phyloP scores from a whole-genome alignment of 2,329 filamentous ascomycete genomes.

The Diaporthe vaccinii region DNA sequence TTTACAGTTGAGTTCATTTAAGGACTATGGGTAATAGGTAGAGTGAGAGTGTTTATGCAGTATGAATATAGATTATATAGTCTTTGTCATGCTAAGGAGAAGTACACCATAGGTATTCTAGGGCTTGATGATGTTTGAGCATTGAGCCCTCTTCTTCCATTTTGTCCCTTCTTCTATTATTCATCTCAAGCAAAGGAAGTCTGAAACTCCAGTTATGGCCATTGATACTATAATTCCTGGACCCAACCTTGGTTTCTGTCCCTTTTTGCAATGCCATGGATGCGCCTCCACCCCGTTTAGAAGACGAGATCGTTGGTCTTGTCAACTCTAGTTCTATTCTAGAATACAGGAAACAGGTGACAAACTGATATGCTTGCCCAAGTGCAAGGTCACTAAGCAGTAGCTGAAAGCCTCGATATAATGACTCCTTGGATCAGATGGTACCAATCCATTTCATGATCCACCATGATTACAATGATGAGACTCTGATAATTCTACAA shows the following conservation, averaged over 20 bases:
- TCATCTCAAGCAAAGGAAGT: not conserved
- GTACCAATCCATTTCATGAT: not conserved
- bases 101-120: not conserved
- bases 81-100: not conserved
- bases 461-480: not conserved
- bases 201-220: not conserved
- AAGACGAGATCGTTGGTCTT: not conserved
- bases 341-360: not conserved
- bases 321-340: not conserved
- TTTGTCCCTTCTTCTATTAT: not conserved
- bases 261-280: not conserved
- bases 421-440: not conserved
- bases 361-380: not conserved
- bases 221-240: not conserved
- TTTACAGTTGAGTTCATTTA: not conserved
- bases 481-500: not conserved
- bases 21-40: not conserved
- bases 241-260: not conserved
- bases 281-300: not conserved
- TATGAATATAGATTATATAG: not conserved
- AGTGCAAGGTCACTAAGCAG: not conserved
- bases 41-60: not conserved
- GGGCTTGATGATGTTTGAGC: not conserved
- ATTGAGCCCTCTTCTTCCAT: not conserved
- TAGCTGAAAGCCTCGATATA: not conserved